Evolutionary conservation across 169 alveolate species (phyloP).

Genomic region (Sarcocystis neurona): DNA sequence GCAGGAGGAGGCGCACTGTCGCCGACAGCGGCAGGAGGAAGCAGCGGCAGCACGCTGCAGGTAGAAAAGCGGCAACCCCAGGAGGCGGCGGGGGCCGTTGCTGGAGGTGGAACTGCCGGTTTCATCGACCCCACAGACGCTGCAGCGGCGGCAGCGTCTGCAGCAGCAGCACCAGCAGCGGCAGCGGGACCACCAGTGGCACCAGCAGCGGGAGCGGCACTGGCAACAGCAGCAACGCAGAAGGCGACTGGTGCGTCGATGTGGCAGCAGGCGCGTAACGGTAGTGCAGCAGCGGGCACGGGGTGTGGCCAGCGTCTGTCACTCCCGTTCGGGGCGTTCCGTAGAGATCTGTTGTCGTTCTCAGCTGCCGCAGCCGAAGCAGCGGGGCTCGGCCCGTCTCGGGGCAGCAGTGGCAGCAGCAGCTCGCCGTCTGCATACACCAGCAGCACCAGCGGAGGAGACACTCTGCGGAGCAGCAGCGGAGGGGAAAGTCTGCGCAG

Average conservation of each 20-base stretch:
- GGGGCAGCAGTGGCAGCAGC: background rate
- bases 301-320: no score
- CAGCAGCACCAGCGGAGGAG: constrained; percentile 21
- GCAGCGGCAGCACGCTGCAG: background rate
- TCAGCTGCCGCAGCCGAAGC: background rate
- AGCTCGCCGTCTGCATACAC: background rate
- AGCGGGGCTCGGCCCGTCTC: background rate
- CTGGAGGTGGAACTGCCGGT: background rate
- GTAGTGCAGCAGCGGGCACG: no score
- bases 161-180: background rate
- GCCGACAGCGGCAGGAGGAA: background rate
- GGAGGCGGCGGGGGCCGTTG: background rate
- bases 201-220: background rate
- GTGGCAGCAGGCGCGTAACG: no score
- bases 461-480: background rate
- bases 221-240: constrained; percentile 4
- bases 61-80: background rate
- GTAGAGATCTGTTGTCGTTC: no score
- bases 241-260: no score
- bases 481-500: background rate
- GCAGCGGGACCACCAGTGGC: background rate
- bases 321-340: no score
- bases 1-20: background rate
- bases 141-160: constrained; percentile 15
- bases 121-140: background rate